phyloP scores from a whole-genome alignment of 306 rosid species.

The Sicyos baderoa region DNA sequence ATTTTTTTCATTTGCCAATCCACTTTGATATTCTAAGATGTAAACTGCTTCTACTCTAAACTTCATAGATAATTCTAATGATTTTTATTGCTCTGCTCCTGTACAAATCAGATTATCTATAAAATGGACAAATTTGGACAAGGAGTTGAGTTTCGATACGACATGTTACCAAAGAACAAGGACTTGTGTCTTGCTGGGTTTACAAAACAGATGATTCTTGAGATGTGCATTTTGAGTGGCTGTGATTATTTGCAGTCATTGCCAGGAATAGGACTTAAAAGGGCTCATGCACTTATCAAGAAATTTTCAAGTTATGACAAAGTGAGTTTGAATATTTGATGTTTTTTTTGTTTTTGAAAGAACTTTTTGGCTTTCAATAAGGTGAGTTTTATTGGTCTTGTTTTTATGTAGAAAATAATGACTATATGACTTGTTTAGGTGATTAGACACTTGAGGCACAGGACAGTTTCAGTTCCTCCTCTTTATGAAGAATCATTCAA shows the following conservation, averaged over 20 bases:
- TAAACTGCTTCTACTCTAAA: neutral
- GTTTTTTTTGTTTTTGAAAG: neutral
- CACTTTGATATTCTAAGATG: neutral
- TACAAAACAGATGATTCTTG: slow-evolving; percentile 79
- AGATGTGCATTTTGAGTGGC: slow-evolving; percentile 94
- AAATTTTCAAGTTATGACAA: slow-evolving; percentile 63
- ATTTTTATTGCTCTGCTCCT: slow-evolving; percentile 19
- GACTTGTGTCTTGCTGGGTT: slow-evolving; percentile 76
- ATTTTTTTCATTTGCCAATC: neutral
- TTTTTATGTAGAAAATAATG: neutral
- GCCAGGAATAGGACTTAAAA: slow-evolving; percentile 98
- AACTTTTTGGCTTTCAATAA: neutral
- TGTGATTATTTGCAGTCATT: slow-evolving; percentile 86
- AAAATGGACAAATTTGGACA: slow-evolving; percentile 97
- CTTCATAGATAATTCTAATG: neutral
- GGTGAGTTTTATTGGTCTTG: neutral
- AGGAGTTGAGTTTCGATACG: slow-evolving; percentile 66
- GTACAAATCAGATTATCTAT: slow-evolving; percentile 60
- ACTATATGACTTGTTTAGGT: slow-evolving; percentile 45
- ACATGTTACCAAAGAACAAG: slow-evolving; percentile 64
- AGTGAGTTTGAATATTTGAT: slow-evolving; percentile 34
- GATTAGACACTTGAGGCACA: slow-evolving; percentile 71
- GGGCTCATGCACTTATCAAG: slow-evolving; percentile 71
- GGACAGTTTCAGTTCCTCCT: slow-evolving; percentile 65
- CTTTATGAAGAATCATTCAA: slow-evolving; percentile 75